Base-by-base conservation (phyloP, 345 rosid species). In the Erysimum cheiranthoides region DNA sequence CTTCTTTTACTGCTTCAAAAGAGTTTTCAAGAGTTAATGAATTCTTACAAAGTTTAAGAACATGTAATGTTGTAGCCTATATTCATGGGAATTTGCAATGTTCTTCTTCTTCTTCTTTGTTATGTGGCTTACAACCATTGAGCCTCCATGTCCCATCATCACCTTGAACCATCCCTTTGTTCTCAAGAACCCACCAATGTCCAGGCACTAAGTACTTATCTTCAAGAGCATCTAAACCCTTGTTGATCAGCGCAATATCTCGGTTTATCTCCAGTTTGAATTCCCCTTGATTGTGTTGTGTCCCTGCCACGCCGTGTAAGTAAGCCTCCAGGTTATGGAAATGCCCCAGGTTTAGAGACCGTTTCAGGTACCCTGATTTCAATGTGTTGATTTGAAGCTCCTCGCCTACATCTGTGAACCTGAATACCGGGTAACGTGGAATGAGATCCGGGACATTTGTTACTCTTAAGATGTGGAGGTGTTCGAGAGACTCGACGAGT, bases 261-360 rank as follows among this genome's bases (percentile, higher is more conserved):
- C 84, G 65, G 10, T 81, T 62, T 3, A 75, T 57, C 27, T 35
- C 82, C 9, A 81, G 71, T 40, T 79, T 78, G 30, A 81, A 77
- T 8, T 31, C 83, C 0, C 63, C 46, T 25, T 50, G 58, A 0
- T 28, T 5, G 2, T 75, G 63, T 28, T 71, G 79, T 0, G 71
- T 77, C 10, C 81, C 86, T 3, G 83, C 87, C 9, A 86, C 64
- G 14, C 84, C 85, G 52, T 84, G 87, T 46, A 86, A 60, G 69
- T 85, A 80, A 6, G 70, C 72, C 46, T 80, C 85, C 65, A 82
- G 68, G 49, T 77, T 73, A 46, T 83, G 85, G 47, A 50, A 60
- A 50, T 39, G 25, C 6, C 16, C 5, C 3, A 36, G 51, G 70
- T 46, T 57, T 0, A 52, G 27, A 25, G 73, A 57, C 5, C 66